These are phyloP conservation scores for Apostasia shenzhenica DNA, from an alignment of 106 monocot genomes.

Conservation along the genomic window DNA sequence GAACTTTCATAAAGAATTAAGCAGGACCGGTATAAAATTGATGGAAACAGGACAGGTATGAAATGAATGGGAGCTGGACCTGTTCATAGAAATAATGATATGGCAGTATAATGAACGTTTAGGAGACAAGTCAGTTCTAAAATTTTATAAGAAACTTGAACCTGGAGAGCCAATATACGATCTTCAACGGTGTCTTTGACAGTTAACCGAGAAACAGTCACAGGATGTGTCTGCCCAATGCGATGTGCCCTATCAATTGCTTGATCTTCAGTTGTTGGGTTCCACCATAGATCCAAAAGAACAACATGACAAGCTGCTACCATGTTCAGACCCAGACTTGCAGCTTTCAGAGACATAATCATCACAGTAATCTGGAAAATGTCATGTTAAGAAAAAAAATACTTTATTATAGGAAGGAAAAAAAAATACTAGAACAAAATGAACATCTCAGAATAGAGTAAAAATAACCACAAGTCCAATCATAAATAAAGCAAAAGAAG, in stretches of 20 bases:
- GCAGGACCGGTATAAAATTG: too few species aligned
- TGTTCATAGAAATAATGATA: too few species aligned
- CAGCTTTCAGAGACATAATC: constrained; percentile 98
- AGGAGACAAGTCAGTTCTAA: too few species aligned
- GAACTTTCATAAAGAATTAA: too few species aligned
- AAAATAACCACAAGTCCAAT: background rate
- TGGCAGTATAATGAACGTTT: too few species aligned
- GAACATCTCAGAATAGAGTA: background rate
- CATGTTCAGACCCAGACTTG: constrained; percentile 90
- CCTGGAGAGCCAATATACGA: constrained; percentile 87
- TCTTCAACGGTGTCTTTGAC: constrained; percentile 84
- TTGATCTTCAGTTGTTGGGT: constrained; percentile 96
- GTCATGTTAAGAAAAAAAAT: background rate
- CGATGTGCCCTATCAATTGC: constrained; percentile 95
- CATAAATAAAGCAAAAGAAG: background rate
- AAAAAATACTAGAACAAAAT: background rate
- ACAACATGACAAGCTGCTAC: constrained; percentile 92
- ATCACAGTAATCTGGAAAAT: constrained; percentile 69
- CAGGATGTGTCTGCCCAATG: constrained; percentile 93
- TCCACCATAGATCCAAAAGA: constrained; percentile 95
- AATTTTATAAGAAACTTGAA: constrained; percentile 6
- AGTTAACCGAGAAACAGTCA: constrained; percentile 79
- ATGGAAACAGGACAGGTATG: too few species aligned
- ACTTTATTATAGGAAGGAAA: too few species aligned
- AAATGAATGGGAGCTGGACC: too few species aligned